Conservation (phyloP, 2,329 filamentous ascomycete species). For the Pseudopyrenochaeta lycopersici region DNA sequence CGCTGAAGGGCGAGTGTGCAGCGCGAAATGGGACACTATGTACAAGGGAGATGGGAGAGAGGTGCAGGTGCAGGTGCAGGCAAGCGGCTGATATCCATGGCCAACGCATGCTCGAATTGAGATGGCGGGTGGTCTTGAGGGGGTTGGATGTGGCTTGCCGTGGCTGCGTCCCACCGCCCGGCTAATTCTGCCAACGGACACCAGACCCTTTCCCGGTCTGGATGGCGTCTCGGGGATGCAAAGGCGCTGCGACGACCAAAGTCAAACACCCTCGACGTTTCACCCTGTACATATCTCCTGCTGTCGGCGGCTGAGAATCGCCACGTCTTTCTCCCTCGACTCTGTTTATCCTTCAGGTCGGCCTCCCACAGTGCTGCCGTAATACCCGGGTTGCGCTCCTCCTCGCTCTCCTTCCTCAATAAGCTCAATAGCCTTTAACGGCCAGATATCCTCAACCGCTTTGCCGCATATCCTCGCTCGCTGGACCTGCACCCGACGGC, state of each 20-base stretch:
- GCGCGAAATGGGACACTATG: conserved; percentile 20
- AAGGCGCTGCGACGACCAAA: background rate
- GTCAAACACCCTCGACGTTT: conserved; percentile 14
- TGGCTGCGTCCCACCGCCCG: conserved; percentile 1
- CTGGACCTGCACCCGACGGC: background rate
- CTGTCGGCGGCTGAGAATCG: background rate
- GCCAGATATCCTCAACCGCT: conserved; percentile 17
- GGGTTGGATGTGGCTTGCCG: background rate
- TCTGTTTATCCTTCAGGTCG: conserved; percentile 7
- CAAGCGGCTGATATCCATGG: conserved; percentile 22
- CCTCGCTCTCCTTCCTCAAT: conserved; percentile 26
- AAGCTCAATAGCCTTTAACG: conserved; percentile 17
- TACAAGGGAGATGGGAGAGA: conserved; percentile 26
- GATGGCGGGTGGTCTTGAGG: conserved; percentile 13
- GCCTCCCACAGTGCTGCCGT: background rate
- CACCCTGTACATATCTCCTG: background rate
- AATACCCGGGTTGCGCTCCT: conserved; percentile 6
- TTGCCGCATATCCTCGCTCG: background rate
- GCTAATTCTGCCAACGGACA: background rate
- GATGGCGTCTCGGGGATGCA: background rate
- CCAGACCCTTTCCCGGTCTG: background rate
- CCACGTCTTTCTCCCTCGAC: background rate
- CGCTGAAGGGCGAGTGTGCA: conserved; percentile 8
- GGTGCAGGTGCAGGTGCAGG: conserved; percentile 4
- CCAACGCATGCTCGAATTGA: conserved; percentile 28